phyloP scores from a whole-genome alignment of 192 early-diverging fungal genomes.

The Lobosporangium transversale region DNA sequence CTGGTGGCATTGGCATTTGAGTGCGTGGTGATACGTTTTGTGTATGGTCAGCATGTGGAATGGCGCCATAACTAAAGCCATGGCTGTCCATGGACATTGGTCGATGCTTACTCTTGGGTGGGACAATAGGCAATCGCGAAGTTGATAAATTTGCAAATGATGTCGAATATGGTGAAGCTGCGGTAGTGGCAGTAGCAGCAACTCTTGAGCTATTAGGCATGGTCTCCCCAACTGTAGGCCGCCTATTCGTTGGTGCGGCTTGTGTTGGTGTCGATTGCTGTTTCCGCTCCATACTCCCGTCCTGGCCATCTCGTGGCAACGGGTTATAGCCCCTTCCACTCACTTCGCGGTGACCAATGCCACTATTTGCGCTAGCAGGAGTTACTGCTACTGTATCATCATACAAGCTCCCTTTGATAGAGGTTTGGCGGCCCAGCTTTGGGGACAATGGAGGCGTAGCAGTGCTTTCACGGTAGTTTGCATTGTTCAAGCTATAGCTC shows the following conservation, averaged over 20 bases:
- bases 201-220: no score
- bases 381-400: no score
- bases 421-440: background rate
- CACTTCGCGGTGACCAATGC: no score
- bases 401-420: background rate
- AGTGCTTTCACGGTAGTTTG: background rate
- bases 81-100: conserved; percentile 9
- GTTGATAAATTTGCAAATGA: background rate
- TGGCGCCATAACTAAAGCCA: no score
- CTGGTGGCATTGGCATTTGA: background rate
- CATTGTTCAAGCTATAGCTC: background rate
- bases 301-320: background rate
- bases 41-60: no score
- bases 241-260: no score
- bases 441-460: background rate
- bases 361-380: background rate
- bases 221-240: no score
- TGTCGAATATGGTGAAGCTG: background rate
- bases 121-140: conserved; percentile 11
- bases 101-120: conserved; percentile 34
- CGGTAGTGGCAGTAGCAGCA: no score
- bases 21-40: background rate
- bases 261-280: background rate
- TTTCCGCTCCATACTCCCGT: no score
- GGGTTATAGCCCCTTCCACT: background rate